Conservation (phyloP, 2,329 filamentous ascomycete species). For the Diaporthe sp. region DNA sequence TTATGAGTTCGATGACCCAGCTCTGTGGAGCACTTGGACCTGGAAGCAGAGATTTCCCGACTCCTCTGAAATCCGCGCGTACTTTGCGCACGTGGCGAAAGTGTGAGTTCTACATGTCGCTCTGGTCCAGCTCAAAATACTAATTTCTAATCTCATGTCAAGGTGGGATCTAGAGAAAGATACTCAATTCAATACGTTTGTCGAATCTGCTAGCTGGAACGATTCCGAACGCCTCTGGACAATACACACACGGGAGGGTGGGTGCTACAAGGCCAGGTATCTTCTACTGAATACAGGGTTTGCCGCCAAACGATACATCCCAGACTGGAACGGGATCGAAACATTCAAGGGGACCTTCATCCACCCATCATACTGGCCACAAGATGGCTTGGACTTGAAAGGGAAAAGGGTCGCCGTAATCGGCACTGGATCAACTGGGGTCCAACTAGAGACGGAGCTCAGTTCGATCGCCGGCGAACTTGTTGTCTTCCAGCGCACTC, state of each 20-base stretch:
- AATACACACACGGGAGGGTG: constrained; percentile 8
- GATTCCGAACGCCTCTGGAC: constrained; percentile 26
- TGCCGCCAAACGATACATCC: constrained; percentile 33
- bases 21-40: constrained; percentile 28
- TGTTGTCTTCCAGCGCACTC: constrained; percentile 65
- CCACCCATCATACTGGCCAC: constrained; percentile 32
- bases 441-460: constrained; percentile 29
- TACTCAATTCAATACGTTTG: constrained; percentile 22
- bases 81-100: constrained; percentile 27
- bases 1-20: constrained; percentile 34
- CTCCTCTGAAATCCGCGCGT: constrained; percentile 28
- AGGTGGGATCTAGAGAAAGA: constrained; percentile 35
- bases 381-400: neutral
- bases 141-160: neutral
- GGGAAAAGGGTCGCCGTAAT: constrained; percentile 32
- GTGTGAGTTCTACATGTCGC: neutral
- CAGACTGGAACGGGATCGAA: constrained; percentile 32
- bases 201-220: constrained; percentile 28
- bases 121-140: neutral
- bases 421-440: constrained; percentile 32
- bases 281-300: constrained; percentile 31
- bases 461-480: constrained; percentile 49
- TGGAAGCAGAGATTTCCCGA: constrained; percentile 34
- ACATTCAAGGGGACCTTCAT: constrained; percentile 29
- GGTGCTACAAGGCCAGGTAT: constrained; percentile 22